Conservation (phyloP, 176 grass and related monocot genomes). For the Echinochloa phyllopogon region DNA sequence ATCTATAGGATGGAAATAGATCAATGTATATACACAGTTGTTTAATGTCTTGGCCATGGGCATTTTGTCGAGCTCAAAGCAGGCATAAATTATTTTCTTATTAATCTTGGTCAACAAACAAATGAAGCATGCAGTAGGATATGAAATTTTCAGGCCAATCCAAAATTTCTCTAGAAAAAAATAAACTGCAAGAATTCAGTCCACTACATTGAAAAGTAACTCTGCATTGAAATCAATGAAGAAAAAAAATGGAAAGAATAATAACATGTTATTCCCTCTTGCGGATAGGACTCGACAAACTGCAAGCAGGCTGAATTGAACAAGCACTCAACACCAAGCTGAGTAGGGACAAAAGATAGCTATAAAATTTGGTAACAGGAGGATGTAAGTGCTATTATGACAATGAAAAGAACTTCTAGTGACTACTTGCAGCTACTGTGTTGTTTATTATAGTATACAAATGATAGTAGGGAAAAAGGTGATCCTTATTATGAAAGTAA, state of each 20-base stretch:
- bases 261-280: constrained; percentile 96
- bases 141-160: constrained; percentile 92
- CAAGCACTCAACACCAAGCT: constrained; percentile 99
- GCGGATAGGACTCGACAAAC: constrained; percentile 86
- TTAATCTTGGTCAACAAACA: too few species aligned
- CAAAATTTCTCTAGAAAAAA: constrained; percentile 88
- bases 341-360: constrained; percentile 38
- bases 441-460: constrained; percentile 19
- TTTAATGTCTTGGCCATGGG: too few species aligned
- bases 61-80: too few species aligned
- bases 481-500: constrained; percentile 20
- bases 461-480: constrained; percentile 23
- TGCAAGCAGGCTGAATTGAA: constrained; percentile 96
- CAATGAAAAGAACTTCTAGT: constrained; percentile 9
- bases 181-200: constrained; percentile 45
- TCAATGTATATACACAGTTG: too few species aligned
- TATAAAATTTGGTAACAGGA: constrained; percentile 34
- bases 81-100: too few species aligned
- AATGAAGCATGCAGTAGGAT: too few species aligned
- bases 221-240: constrained; percentile 31
- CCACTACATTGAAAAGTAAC: constrained; percentile 16
- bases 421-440: neutral
- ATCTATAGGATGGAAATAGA: too few species aligned
- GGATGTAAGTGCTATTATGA: constrained; percentile 20
- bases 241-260: constrained; percentile 13